phyloP scores from a whole-genome alignment of 768 basidiomycete species.

The Trametes villosa region DNA sequence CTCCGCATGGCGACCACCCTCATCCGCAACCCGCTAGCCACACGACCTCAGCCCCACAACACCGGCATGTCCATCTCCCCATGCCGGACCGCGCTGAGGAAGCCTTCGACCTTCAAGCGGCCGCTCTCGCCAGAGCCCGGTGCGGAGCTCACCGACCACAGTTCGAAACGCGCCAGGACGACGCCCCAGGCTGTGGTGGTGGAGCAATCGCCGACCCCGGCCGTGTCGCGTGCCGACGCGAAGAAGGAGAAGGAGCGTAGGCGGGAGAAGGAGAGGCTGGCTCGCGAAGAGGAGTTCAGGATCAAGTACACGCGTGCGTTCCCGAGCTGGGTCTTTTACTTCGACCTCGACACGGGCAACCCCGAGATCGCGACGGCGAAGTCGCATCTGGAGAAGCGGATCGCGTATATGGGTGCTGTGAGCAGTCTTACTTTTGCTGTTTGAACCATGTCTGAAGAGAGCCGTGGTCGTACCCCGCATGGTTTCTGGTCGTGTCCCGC shows the following conservation, averaged over 20 bases:
- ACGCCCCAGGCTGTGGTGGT: conserved; percentile 2
- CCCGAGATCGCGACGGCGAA: conserved; percentile 42
- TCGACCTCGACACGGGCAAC: conserved; percentile 64
- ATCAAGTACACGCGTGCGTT: conserved; percentile 86
- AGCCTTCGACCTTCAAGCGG: conserved; percentile 47
- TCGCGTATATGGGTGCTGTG: conserved; percentile 78
- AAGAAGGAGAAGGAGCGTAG: conserved; percentile 50
- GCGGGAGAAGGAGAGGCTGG: conserved; percentile 46
- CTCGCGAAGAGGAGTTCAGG: conserved; percentile 70
- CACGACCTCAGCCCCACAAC: conserved; percentile 43
- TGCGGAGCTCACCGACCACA: conserved; percentile 36
- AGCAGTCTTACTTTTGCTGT: conserved; percentile 37
- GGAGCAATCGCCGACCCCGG: conserved; percentile 19
- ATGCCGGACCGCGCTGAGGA: conserved; percentile 28
- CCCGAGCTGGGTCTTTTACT: conserved; percentile 82
- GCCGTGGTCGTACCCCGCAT: background rate
- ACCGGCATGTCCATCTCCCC: conserved; percentile 39
- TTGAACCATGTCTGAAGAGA: background rate
- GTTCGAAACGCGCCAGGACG: conserved; percentile 51
- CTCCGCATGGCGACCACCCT: conserved; percentile 30
- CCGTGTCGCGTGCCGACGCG: conserved; percentile 37
- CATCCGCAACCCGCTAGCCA: conserved; percentile 53
- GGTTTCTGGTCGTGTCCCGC: background rate
- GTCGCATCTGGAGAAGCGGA: conserved; percentile 54
- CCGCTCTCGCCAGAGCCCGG: conserved; percentile 54